Evolutionary conservation across 192 early-diverging fungal species (phyloP), one percentile per base, ranked within the genome.

Genomic region (Chytriomyces confervae): DNA sequence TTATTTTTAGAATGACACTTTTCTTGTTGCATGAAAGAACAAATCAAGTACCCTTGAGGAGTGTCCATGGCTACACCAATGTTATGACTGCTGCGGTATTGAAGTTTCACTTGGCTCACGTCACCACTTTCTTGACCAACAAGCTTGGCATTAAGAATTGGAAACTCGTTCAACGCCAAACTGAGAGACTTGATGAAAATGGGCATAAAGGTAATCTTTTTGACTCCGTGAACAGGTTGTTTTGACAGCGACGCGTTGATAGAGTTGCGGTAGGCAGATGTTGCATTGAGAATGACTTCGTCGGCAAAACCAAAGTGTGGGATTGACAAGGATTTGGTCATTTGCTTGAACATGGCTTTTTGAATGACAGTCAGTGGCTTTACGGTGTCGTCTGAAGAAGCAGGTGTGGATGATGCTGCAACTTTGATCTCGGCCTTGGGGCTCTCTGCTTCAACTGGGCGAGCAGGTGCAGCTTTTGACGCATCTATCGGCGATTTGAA

Each of bases 31-130:
- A 29, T 65, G 27, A 43, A 70, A 45, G 50, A 53, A 23, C 29
- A 50, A 61, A 77, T 18, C 53, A n/a, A 82, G 71, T 48, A 87
- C 87, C 97, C 97, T 69, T 92, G 86, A 6, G 96, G 94, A n/a
- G 96, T 97, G 79, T 99, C 97, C 96, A 99, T 96, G 18, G 97
- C 97, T 47, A 99, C 83, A 51, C 95, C 94, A 77, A 99, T 93
- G 83, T 99, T 97, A 81, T 98, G 97, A 5, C 85, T 82, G 1
- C 86, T 86, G 45, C 94, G 88, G 81, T 93, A 97, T 70, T 85
- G 85, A 51, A 99, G 75, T 77, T 86, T 85, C 50, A 90, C 89
- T 36, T 79, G 80, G 0, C 79, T 80, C 6, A 71, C 81, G 13
- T 81, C 79, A 4, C 84, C 86, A 24, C 69, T 79, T 9, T 71